These are phyloP conservation scores for Hylodesmum podocarpum DNA, from an alignment of 306 rosid genomes.

Conservation along the genomic window DNA sequence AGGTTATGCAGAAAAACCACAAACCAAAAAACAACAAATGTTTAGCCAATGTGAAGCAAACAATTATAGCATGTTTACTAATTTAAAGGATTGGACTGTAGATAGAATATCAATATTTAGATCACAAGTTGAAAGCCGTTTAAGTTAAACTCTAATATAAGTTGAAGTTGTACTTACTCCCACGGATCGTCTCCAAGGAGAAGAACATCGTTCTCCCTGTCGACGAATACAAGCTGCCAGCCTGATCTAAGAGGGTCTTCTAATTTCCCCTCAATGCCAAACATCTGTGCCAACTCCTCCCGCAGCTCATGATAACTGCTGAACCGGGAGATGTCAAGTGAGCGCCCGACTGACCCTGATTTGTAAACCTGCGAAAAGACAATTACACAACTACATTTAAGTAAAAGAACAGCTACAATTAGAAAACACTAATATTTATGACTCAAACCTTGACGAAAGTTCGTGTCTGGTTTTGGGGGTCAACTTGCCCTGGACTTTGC, in stretches of 20 bases:
- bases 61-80: background rate
- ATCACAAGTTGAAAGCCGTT: background rate
- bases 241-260: slow-evolving; percentile 98
- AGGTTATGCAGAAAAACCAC: slow-evolving; percentile 16
- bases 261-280: slow-evolving; percentile 86
- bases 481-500: slow-evolving; percentile 65
- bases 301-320: slow-evolving; percentile 91
- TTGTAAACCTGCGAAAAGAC: slow-evolving; percentile 68
- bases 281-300: slow-evolving; percentile 90
- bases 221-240: slow-evolving; percentile 99
- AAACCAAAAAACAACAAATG: slow-evolving; percentile 19
- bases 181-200: slow-evolving; percentile 98
- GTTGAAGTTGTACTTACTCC: slow-evolving; percentile 64
- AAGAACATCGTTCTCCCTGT: slow-evolving; percentile 95
- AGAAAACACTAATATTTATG: background rate
- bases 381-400: slow-evolving; percentile 18
- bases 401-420: slow-evolving; percentile 5
- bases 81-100: background rate
- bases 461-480: slow-evolving; percentile 55
- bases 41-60: slow-evolving; percentile 19
- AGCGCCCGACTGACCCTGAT: slow-evolving; percentile 88
- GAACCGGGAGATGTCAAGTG: slow-evolving; percentile 88
- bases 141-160: background rate
- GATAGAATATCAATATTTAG: background rate
- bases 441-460: slow-evolving; percentile 74